Base-by-base conservation (phyloP, 352 stramenopile genomes). In the Phytophthora uliginosa region DNA sequence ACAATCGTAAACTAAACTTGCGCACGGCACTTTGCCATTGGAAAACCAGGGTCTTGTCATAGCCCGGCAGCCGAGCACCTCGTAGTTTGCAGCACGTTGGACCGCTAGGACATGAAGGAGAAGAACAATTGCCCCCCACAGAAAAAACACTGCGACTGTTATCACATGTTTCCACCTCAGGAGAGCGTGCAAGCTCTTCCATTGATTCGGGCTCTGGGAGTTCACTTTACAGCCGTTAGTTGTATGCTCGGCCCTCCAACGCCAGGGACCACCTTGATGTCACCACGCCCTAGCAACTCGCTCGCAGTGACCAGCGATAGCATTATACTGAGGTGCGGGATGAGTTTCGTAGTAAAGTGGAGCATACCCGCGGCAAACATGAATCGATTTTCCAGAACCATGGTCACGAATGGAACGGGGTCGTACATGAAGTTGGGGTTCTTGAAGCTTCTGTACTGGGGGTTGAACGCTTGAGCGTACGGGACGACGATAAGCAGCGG, bases 1-100 rank as follows among this genome's bases (percentile, higher is more conserved):
- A n/a, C 69, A 77, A 58, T 77, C 58, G 24, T 51, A 73, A 31
- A 77, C 63, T 10, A 77, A 34, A 55, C 63, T 65, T 5, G 65
- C 69, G 47, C 69, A 77, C 5, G 64, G 58, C 18, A 73, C 63
- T 20, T 77, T 77, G 15, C 64, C 63, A n/a, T 65, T 73, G 4
- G 69, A 69, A 10, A 73, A 65, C 64, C 69, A 73, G 1, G 69
- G 69, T 5, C 69, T 26, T 12, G 69, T 69, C 10, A 62, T 22
- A 7, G 69, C 48, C 10, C 40, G 58, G 36, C 69, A 77, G 0
- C 63, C 63, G 4, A 69, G 13, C 15, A 72, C 54, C n/a, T 69
- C 47, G 28, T 66, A 63, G 33, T 65, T 63, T 12, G 69, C 51
- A 51, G 63, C 69, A 9, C 63, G 57, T 0, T 62, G 38, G 2